Evolutionary conservation across 23 red algal species (phyloP).

Genomic region (Agarophyton chilense): DNA sequence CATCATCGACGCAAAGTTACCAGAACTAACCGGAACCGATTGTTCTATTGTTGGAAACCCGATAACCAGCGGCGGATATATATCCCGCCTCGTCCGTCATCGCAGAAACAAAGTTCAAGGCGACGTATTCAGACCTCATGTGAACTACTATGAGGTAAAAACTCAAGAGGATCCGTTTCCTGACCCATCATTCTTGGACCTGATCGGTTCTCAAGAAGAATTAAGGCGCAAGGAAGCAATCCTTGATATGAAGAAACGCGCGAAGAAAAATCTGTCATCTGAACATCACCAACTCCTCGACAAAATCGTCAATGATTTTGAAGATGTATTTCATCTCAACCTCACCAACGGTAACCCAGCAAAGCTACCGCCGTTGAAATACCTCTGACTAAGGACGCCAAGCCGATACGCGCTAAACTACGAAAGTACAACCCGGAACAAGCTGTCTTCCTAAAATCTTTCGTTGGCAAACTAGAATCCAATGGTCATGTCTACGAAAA

Average conservation of each 20-base stretch:
- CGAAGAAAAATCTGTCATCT: background rate
- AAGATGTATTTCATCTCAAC: background rate
- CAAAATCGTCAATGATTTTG: background rate
- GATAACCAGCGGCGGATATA: background rate
- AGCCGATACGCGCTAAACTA: background rate
- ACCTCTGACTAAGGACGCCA: background rate
- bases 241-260: background rate
- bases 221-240: background rate
- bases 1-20: background rate
- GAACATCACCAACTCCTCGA: background rate
- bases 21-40: background rate
- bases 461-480: background rate
- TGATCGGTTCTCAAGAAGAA: background rate
- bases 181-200: background rate
- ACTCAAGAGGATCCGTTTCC: constrained; percentile 6
- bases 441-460: background rate
- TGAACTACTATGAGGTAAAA: background rate
- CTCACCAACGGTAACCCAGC: background rate
- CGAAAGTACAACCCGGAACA: background rate
- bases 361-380: background rate
- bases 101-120: background rate
- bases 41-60: background rate
- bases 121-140: background rate
- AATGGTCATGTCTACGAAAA: background rate
- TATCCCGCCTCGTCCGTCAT: background rate